Base-by-base conservation (phyloP, 129 eudicot genomes). In the Heracleum sosnowskyi region DNA sequence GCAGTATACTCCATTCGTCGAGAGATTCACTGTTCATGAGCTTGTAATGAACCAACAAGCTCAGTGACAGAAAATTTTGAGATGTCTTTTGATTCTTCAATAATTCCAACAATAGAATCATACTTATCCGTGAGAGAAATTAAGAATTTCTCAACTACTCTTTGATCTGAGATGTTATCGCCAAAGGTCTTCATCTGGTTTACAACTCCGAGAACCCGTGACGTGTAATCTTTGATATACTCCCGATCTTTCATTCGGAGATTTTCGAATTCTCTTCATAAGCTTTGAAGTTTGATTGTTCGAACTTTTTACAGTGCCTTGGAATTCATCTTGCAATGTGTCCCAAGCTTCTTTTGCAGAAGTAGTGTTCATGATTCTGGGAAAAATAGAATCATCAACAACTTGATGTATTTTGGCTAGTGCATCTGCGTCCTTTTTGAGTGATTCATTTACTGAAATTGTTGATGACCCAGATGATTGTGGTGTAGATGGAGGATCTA, bases 31-130 rank as follows among this genome's bases (percentile, higher is more conserved):
- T 81, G 40, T 60, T 81, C 79, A 63, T 63, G 31, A 7, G 66
- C 66, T 20, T 63, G 17, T 20, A 62, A 24, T 0, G 79, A 63
- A 26, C 79, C 76, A 45, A 81, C 45, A 17, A 81, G 44, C n/a
- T 81, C 35, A 36, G 45, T 12, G 68, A 20, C 4, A 37, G 45
- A 13, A 75, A 29, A 7, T 34, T 80, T 47, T 1, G 63, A 11
- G 18, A 74, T 37, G 7, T 80, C 83, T 39, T 74, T 80, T 29
- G 79, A 39, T 39, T 44, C 69, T 60, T 47, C 55, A 1, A 60
- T 22, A 60, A 60, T 28, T 22, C 15, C 69, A 22, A 60, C 69
- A 1, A 24, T 60, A n/a, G 15, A 60, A n/a, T n/a, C 69, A 28
- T 22, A 60, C 12, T 60, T 60, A 22, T 60, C 33, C 2, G 29